Evolutionary conservation across 1,284 basidiomycete genomes (phyloP), one percentile per base, ranked within the genome.

Genomic region (Xanthoconium separans): DNA sequence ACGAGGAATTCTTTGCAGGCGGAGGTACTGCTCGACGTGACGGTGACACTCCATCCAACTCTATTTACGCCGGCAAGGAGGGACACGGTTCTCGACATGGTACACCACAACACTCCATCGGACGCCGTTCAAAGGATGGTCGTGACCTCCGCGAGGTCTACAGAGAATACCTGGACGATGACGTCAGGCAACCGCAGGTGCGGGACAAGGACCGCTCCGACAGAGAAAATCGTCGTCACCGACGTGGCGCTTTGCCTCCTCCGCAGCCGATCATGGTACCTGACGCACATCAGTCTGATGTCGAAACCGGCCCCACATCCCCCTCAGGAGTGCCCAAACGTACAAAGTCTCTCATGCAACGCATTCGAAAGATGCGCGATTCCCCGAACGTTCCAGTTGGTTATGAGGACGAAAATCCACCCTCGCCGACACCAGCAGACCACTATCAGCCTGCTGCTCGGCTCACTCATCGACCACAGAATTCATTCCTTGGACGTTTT

Each of bases 1-100:
- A 81, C 62, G 89, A 93, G 65, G 91, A 93, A 64, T 93, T 93
- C 66, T 89, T 83, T 57, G 89, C 89, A 10, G 88, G 85, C n/a
- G 82, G 84, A 56, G 80, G 80, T 40, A 72, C 73, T 1, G 48
- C 65, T 20, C 65, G 66, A 41, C 69, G 66, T 44, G 79, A 82
- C 37, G 77, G 76, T 27, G 81, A 82, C 50, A 84, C 83, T 8
- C 80, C 82, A n/a, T 73, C 80, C 33, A 82, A 78, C 62, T 85
- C 84, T 40, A 83, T 85, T 57, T 81, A 81, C 68, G 84, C 83
- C 54, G 84, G 82, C 45, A 78, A 73, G 53, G 84, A 84, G 42
- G 66, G 74, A 4, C 73, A 75, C 43, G 59, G 48, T 6, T 62
- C 69, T 30, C 61, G 69, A 46, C 58, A 65, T 52, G 60, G 49